Percentiles rank a stretch among this genome's conserved stretches.
Evolutionary conservation across 2,329 filamentous ascomycete species (phyloP).

Genomic region (Metarhizium brunneum): DNA sequence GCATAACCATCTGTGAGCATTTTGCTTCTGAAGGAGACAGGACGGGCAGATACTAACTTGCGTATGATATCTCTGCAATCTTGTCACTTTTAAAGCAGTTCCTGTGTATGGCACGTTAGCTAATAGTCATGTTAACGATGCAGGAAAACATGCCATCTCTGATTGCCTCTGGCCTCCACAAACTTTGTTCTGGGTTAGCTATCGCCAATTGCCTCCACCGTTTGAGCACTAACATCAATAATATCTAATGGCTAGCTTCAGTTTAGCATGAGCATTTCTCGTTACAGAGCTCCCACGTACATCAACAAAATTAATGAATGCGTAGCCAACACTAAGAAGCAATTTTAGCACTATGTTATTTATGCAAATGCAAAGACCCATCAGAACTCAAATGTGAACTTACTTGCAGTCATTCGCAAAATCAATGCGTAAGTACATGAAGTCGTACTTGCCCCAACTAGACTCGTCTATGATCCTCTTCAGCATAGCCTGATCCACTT

Average conservation of each 20-base stretch:
- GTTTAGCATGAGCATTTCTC: neutral
- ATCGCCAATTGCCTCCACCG: neutral
- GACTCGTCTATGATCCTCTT: constrained; percentile 73
- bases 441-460: constrained; percentile 79
- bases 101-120: constrained; percentile 34
- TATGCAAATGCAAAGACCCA: neutral
- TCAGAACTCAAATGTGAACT: constrained; percentile 21
- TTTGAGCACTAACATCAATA: constrained; percentile 45
- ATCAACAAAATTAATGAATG: constrained; percentile 90
- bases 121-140: neutral
- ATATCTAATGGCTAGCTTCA: constrained; percentile 62
- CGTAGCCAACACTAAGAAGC: constrained; percentile 72
- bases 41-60: constrained; percentile 52
- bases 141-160: constrained; percentile 47
- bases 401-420: constrained; percentile 79
- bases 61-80: constrained; percentile 84
- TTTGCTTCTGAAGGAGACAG: neutral
- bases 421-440: constrained; percentile 89
- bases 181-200: constrained; percentile 42
- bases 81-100: constrained; percentile 78
- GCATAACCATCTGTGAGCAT: constrained; percentile 13
- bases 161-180: constrained; percentile 58
- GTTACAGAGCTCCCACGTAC: constrained; percentile 36
- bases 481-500: constrained; percentile 67
- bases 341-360: neutral